phyloP scores from a whole-genome alignment of 2,329 filamentous ascomycete species.

The Cladosporium sphaerospermum region DNA sequence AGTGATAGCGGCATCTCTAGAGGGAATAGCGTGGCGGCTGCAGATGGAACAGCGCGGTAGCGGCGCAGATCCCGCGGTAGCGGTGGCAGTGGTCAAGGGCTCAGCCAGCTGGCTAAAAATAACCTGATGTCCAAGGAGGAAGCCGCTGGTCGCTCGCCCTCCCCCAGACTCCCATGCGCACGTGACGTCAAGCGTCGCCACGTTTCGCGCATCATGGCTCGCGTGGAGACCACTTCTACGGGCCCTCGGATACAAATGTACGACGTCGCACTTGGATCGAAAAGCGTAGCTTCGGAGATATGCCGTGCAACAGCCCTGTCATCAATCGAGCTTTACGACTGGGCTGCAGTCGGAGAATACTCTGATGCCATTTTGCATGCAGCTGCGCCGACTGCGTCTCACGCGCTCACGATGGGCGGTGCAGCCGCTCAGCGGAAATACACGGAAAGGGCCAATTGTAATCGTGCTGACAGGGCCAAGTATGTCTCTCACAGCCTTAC shows the following conservation, averaged over 20 bases:
- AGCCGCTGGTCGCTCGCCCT: no score
- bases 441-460: neutral
- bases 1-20: no score
- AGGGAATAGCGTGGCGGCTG: no score
- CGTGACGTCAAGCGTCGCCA: no score
- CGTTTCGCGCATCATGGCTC: no score
- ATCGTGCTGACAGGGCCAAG: conserved; percentile 1
- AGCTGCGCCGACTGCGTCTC: conserved; percentile 1
- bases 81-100: no score
- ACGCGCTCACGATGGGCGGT: conserved; percentile 2
- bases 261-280: neutral
- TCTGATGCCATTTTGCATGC: neutral
- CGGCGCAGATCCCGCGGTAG: no score
- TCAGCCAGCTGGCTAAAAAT: no score
- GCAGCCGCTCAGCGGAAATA: neutral
- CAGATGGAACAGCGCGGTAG: no score
- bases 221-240: neutral
- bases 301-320: neutral
- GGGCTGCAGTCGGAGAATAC: conserved; percentile 3
- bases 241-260: neutral
- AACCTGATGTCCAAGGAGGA: no score
- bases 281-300: neutral
- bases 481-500: conserved; percentile 7
- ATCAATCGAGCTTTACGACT: neutral
- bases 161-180: no score